Evolutionary conservation across 352 stramenopile genomes (phyloP).

Genomic region (Phytophthora megakarya): DNA sequence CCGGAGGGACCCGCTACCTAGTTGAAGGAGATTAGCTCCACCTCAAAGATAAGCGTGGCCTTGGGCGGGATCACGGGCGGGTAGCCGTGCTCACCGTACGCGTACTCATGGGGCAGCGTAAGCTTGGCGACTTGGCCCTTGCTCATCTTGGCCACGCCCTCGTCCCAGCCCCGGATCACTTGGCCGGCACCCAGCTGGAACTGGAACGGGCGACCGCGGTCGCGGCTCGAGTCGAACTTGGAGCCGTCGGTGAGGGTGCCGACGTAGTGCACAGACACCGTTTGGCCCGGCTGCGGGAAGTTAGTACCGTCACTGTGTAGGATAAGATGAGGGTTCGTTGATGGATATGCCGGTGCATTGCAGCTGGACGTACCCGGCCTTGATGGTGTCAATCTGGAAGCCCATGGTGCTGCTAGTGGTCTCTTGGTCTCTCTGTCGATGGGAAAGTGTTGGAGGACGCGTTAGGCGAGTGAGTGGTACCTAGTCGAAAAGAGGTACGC

Average conservation of each 20-base stretch:
- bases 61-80: slow-evolving; percentile 91
- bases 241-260: slow-evolving; percentile 75
- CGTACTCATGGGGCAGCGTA: slow-evolving; percentile 93
- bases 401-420: slow-evolving; percentile 34
- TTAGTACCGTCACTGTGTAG: slow-evolving; percentile 66
- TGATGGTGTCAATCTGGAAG: slow-evolving; percentile 81
- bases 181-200: slow-evolving; percentile 79
- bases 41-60: slow-evolving; percentile 93
- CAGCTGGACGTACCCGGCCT: slow-evolving; percentile 47
- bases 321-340: too few species aligned
- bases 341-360: not conserved
- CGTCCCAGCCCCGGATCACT: slow-evolving; percentile 83
- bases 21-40: slow-evolving; percentile 88
- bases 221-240: slow-evolving; percentile 85
- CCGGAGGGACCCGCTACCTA: slow-evolving; percentile 32
- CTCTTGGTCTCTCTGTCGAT: slow-evolving; percentile 10
- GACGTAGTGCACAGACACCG: slow-evolving; percentile 81
- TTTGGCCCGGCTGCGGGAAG: slow-evolving; percentile 73
- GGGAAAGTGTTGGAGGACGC: slow-evolving; percentile 6
- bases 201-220: slow-evolving; percentile 77
- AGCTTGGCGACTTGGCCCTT: slow-evolving; percentile 94
- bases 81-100: slow-evolving; percentile 91
- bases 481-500: not conserved
- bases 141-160: slow-evolving; percentile 86
- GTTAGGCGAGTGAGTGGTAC: not conserved